Percentiles rank a stretch among this genome's conserved stretches.
phyloP scores from a whole-genome alignment of 352 stramenopile genomes.

The Globisporangium cylindrosporum region DNA sequence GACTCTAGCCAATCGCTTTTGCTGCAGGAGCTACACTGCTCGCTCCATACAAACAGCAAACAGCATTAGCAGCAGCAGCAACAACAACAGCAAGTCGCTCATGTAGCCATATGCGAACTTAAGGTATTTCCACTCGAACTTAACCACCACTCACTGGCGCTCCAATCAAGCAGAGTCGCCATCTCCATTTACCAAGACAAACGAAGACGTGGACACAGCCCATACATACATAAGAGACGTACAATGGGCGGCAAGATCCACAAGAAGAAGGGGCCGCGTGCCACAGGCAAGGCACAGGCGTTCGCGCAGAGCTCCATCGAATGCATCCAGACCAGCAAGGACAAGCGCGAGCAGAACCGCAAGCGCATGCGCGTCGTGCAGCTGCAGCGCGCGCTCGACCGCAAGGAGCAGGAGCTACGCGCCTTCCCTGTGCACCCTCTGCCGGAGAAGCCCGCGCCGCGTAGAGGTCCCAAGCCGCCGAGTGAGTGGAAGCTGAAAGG shows the following conservation, averaged over 20 bases:
- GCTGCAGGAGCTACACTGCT: not conserved
- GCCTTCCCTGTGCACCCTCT: conserved; percentile 49
- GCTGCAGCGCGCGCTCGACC: conserved; percentile 69
- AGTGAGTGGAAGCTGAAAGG: conserved; percentile 83
- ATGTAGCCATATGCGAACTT: not conserved
- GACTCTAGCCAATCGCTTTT: not conserved
- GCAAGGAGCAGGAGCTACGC: conserved; percentile 61
- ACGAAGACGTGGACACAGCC: not conserved
- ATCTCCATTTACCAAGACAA: not conserved
- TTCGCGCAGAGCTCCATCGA: conserved; percentile 63
- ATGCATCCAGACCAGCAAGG: conserved; percentile 52
- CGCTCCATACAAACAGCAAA: not conserved
- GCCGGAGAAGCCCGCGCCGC: conserved; percentile 32
- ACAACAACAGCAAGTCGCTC: not conserved
- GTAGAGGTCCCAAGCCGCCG: conserved; percentile 52
- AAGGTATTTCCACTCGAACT: not conserved
- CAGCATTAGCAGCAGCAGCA: not conserved
- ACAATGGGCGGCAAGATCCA: conserved; percentile 49
- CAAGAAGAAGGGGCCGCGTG: conserved; percentile 61
- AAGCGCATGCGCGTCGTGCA: conserved; percentile 80
- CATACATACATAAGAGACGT: not conserved
- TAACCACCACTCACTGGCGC: not conserved
- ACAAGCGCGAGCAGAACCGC: conserved; percentile 65
- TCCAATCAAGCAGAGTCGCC: not conserved
- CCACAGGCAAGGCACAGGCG: conserved; percentile 45